phyloP scores from a whole-genome alignment of 1,139 yeast genomes.

The Yamadazyma pseudoaaseri region DNA sequence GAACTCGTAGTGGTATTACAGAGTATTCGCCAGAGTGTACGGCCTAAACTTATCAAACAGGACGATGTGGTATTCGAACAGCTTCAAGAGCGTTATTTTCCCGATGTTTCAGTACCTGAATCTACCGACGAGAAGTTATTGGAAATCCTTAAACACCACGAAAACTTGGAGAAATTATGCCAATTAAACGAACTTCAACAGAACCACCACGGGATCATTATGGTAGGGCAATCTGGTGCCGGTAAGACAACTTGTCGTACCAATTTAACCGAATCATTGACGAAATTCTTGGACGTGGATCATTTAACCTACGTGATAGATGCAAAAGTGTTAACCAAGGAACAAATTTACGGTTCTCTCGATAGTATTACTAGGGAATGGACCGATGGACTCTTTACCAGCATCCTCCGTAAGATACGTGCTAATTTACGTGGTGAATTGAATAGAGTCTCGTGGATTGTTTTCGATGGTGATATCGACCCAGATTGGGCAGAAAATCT shows the following conservation, averaged over 20 bases:
- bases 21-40: slow-evolving; percentile 58
- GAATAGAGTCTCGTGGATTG: slow-evolving; percentile 65
- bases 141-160: slow-evolving; percentile 9
- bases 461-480: slow-evolving; percentile 92
- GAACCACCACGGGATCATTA: slow-evolving; percentile 78
- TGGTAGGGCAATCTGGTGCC: slow-evolving; percentile 74
- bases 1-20: slow-evolving; percentile 48
- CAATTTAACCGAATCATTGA: slow-evolving; percentile 47
- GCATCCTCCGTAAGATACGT: slow-evolving; percentile 58
- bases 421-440: slow-evolving; percentile 62
- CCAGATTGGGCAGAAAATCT: slow-evolving; percentile 93
- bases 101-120: slow-evolving; percentile 16
- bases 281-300: slow-evolving; percentile 33
- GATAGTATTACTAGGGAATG: slow-evolving; percentile 85
- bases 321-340: slow-evolving; percentile 72
- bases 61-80: slow-evolving; percentile 46
- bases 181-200: slow-evolving; percentile 65
- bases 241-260: slow-evolving; percentile 68
- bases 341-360: slow-evolving; percentile 64
- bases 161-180: slow-evolving; percentile 41
- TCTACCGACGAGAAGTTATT: slow-evolving; percentile 16
- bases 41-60: slow-evolving; percentile 59
- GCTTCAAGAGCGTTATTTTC: slow-evolving; percentile 27
- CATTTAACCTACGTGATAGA: slow-evolving; percentile 54
- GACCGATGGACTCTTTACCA: slow-evolving; percentile 85